A percentile compares a stretch with the other conserved stretches of the same genome.
These are phyloP conservation scores for Verbena officinalis DNA, from an alignment of 257 asterid genomes.

Conservation along the genomic window DNA sequence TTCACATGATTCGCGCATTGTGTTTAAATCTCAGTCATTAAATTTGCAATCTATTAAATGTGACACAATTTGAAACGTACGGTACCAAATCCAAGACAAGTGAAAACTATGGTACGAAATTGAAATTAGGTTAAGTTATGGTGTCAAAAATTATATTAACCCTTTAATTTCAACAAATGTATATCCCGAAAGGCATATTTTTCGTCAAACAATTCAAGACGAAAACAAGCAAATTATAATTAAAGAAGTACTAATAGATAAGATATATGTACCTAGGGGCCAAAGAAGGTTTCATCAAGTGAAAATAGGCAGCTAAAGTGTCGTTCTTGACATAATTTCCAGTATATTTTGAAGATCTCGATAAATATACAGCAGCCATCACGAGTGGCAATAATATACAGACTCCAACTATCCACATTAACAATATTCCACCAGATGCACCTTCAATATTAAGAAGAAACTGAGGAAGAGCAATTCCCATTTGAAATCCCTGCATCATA, in stretches of 20 bases:
- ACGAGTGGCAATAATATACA: conserved; percentile 78
- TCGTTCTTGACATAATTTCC: conserved; percentile 80
- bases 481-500: conserved; percentile 81
- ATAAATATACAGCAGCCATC: conserved; percentile 67
- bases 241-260: not conserved
- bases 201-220: conserved; percentile 16
- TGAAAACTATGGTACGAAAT: no score
- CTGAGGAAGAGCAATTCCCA: conserved; percentile 94
- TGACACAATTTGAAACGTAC: no score
- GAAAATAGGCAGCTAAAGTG: conserved; percentile 69
- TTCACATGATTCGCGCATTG: not conserved
- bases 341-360: conserved; percentile 77
- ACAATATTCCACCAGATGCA: conserved; percentile 70
- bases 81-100: no score
- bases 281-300: conserved; percentile 83
- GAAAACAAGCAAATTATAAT: not conserved
- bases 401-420: conserved; percentile 73
- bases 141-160: no score
- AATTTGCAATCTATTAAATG: not conserved
- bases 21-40: no score
- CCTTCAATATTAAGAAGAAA: conserved; percentile 79
- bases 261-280: conserved; percentile 65
- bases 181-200: conserved; percentile 11
- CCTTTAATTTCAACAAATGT: not conserved
- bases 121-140: no score